phyloP scores from a whole-genome alignment of 2,329 filamentous ascomycete species.

The Pseudohalonectria lignicola region DNA sequence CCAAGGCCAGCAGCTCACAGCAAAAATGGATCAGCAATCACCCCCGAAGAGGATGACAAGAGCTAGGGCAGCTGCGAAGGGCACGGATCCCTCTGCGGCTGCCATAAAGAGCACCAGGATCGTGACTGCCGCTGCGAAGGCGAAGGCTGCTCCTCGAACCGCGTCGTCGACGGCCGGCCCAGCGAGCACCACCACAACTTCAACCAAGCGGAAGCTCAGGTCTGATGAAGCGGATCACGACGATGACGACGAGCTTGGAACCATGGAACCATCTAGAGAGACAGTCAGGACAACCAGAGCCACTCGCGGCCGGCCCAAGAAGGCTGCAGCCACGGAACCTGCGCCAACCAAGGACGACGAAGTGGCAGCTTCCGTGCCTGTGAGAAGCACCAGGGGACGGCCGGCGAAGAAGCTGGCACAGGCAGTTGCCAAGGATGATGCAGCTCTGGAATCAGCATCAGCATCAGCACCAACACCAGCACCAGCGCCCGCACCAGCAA shows the following conservation, averaged over 20 bases:
- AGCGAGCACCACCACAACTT: conserved; percentile 14
- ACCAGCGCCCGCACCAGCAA: not conserved
- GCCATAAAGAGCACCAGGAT: conserved; percentile 30
- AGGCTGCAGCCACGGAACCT: conserved; percentile 20
- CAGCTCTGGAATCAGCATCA: no score
- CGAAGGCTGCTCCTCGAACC: conserved; percentile 27
- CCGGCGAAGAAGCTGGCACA: conserved; percentile 19
- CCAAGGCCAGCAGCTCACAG: not conserved
- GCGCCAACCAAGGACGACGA: conserved; percentile 20
- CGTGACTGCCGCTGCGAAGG: conserved; percentile 35
- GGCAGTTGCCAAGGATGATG: conserved; percentile 13
- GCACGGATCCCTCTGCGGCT: conserved; percentile 17
- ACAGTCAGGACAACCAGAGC: conserved; percentile 22
- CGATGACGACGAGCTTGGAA: conserved; percentile 19
- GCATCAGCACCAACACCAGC: no score
- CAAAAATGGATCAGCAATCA: conserved; percentile 13
- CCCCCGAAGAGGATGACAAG: conserved; percentile 17
- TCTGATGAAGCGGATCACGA: conserved; percentile 40
- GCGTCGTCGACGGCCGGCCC: conserved; percentile 13
- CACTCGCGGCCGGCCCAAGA: conserved; percentile 35
- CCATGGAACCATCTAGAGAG: conserved; percentile 6
- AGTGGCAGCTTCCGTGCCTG: conserved; percentile 8
- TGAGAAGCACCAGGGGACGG: conserved; percentile 14
- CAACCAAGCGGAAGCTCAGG: conserved; percentile 41
- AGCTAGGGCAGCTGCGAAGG: conserved; percentile 31